These are phyloP conservation scores for Simmondsia chinensis DNA, from an alignment of 148 eudicot species.

Conservation along the genomic window DNA sequence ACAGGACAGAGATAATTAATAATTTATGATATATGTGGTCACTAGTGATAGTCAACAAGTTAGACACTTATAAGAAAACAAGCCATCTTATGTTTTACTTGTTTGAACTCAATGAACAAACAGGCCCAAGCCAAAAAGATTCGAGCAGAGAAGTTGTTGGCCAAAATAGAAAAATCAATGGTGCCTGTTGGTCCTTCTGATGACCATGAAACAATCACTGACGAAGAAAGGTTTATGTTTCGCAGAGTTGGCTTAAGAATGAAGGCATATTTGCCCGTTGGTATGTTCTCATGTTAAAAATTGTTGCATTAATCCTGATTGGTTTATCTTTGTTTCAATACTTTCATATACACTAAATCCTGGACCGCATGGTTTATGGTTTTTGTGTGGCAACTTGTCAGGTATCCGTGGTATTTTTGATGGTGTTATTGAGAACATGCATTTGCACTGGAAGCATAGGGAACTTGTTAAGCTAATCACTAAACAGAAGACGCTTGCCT, in stretches of 20 bases:
- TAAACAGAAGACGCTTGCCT: slow-evolving; percentile 73
- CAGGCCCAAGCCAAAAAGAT: slow-evolving; percentile 81
- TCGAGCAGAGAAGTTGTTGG: slow-evolving; percentile 69
- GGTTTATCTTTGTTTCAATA: not conserved
- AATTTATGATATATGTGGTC: too few species aligned
- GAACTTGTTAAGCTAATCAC: slow-evolving; percentile 94
- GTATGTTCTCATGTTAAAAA: too few species aligned
- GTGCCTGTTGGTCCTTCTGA: slow-evolving; percentile 77
- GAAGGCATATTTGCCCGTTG: slow-evolving; percentile 96
- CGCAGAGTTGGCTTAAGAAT: slow-evolving; percentile 83
- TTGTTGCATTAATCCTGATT: not conserved
- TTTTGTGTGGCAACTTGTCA: slow-evolving; percentile 23
- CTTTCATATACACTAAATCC: too few species aligned
- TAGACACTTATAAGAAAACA: too few species aligned
- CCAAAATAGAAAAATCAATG: slow-evolving; percentile 84
- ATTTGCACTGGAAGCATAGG: slow-evolving; percentile 98
- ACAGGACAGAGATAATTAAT: too few species aligned
- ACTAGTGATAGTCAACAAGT: too few species aligned
- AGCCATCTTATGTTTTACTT: too few species aligned
- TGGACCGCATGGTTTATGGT: too few species aligned
- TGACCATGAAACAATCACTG: slow-evolving; percentile 94
- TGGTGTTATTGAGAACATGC: slow-evolving; percentile 99
- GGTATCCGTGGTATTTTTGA: slow-evolving; percentile 97
- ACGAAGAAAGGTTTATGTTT: slow-evolving; percentile 81
- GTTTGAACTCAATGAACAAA: slow-evolving; percentile 16